phyloP scores from a whole-genome alignment of 2,329 filamentous ascomycete species.

The Clarireedia monteithiana region DNA sequence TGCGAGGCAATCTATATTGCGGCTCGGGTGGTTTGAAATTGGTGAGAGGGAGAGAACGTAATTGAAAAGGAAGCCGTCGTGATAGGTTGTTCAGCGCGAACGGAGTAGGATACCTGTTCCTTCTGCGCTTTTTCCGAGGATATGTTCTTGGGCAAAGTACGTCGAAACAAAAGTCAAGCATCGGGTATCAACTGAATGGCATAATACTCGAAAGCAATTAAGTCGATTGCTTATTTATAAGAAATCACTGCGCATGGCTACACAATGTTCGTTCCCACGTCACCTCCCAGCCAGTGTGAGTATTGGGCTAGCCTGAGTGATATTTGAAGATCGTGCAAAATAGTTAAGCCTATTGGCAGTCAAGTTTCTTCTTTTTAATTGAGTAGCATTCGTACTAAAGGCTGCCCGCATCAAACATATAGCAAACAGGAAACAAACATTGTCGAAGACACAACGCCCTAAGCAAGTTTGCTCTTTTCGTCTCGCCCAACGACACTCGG shows the following conservation, averaged over 20 bases:
- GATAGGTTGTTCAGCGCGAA: not conserved
- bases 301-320: no score
- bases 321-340: no score
- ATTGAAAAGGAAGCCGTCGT: not conserved
- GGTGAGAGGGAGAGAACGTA: not conserved
- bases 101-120: not conserved
- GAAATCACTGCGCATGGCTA: no score
- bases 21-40: not conserved
- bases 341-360: no score
- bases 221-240: no score
- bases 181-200: not conserved
- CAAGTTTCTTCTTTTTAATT: no score
- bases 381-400: not conserved
- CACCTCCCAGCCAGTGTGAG: not conserved
- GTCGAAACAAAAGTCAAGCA: constrained; percentile 6
- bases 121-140: constrained; percentile 1
- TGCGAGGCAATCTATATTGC: not conserved
- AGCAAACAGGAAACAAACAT: not conserved
- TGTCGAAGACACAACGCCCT: not conserved
- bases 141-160: not conserved
- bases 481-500: no score
- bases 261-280: not conserved
- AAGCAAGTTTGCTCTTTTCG: not conserved
- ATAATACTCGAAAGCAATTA: not conserved
- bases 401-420: not conserved